These are phyloP conservation scores for Ophiostoma sp. DNA, from an alignment of 2,329 filamentous ascomycete species.

Conservation along the genomic window DNA sequence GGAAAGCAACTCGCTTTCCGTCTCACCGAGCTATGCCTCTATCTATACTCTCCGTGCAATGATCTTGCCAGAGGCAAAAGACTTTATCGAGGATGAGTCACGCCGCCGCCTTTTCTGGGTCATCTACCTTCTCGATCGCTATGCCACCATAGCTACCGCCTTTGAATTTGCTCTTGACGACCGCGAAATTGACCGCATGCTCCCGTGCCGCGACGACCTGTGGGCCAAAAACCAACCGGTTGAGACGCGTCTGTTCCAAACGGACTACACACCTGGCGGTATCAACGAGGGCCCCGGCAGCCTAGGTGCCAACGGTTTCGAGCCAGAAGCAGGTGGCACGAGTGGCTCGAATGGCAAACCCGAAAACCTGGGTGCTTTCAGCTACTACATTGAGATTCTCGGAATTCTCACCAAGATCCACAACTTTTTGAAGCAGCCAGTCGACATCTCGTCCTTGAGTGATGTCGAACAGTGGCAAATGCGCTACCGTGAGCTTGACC, in stretches of 20 bases:
- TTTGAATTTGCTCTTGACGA: slow-evolving; percentile 89
- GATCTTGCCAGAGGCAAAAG: slow-evolving; percentile 73
- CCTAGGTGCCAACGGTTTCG: slow-evolving; percentile 22
- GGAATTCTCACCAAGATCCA: slow-evolving; percentile 85
- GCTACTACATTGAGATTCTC: slow-evolving; percentile 84
- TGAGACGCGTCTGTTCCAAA: slow-evolving; percentile 75
- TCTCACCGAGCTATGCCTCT: slow-evolving; percentile 73
- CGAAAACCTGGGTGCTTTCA: slow-evolving; percentile 80
- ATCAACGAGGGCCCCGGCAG: slow-evolving; percentile 22
- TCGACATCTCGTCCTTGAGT: slow-evolving; percentile 76
- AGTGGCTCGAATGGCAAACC: slow-evolving; percentile 39
- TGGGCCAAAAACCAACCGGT: slow-evolving; percentile 80
- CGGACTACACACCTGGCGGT: slow-evolving; percentile 38
- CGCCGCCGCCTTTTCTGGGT: slow-evolving; percentile 86
- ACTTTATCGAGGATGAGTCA: slow-evolving; percentile 87
- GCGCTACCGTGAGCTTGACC: slow-evolving; percentile 79
- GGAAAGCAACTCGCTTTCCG: slow-evolving; percentile 71
- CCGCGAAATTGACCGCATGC: slow-evolving; percentile 77
- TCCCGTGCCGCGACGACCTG: slow-evolving; percentile 82
- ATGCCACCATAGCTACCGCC: slow-evolving; percentile 83
- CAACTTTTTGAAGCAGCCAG: slow-evolving; percentile 79
- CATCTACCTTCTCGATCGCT: slow-evolving; percentile 84
- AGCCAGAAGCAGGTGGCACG: slow-evolving; percentile 18
- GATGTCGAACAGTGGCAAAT: slow-evolving; percentile 89
- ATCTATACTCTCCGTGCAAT: slow-evolving; percentile 86